These are phyloP conservation scores for Paramicrosporidium saccamoebae DNA, from an alignment of 371 early-diverging fungal species.

Conservation along the genomic window DNA sequence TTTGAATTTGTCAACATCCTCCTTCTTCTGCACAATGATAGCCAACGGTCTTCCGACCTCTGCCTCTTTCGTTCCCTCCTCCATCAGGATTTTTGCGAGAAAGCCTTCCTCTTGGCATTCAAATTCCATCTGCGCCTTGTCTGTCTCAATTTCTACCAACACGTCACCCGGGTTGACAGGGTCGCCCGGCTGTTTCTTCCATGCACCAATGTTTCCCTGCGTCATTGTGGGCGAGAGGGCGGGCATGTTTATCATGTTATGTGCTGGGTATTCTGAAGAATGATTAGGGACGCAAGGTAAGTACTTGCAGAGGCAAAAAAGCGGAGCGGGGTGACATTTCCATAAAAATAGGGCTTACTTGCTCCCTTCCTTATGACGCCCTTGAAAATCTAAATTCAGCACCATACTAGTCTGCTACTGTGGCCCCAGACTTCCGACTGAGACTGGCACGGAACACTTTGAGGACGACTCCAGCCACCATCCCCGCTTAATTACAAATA, in stretches of 20 bases:
- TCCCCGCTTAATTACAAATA: no score
- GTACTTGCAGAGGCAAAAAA: background rate
- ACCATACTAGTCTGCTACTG: no score
- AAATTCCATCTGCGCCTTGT: constrained; percentile 98
- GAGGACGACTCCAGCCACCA: no score
- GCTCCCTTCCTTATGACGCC: no score
- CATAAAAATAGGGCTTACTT: no score
- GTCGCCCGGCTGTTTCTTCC: constrained; percentile 86
- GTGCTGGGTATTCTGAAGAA: constrained; percentile 30
- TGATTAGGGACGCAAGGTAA: constrained; percentile 1
- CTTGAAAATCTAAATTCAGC: no score
- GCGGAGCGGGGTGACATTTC: no score
- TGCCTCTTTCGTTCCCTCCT: constrained; percentile 51
- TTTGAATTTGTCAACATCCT: constrained; percentile 49
- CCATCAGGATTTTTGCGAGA: constrained; percentile 65
- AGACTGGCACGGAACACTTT: no score
- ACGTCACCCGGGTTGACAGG: constrained; percentile 72
- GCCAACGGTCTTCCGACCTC: constrained; percentile 57
- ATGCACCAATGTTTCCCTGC: constrained; percentile 70
- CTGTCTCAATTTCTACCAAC: constrained; percentile 88
- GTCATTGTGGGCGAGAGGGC: constrained; percentile 97
- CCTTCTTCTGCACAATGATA: constrained; percentile 58
- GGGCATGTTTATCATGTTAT: constrained; percentile 77
- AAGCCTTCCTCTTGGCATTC: constrained; percentile 95
- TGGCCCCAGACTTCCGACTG: no score